These are phyloP conservation scores for Exophiala mesophila DNA, from an alignment of 2,329 filamentous ascomycete genomes.

Conservation along the genomic window DNA sequence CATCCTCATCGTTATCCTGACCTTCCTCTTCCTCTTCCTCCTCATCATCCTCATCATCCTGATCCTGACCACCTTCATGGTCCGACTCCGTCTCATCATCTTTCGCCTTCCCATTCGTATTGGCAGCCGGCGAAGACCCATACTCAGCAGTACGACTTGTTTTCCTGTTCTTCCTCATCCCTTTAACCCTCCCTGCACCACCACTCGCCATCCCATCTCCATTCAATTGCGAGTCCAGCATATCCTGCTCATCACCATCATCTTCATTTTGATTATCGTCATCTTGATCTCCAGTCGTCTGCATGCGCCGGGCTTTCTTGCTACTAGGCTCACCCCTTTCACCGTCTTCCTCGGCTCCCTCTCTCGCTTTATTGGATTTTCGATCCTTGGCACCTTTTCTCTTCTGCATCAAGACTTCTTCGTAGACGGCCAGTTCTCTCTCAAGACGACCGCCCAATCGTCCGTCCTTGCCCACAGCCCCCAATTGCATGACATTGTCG, in stretches of 20 bases:
- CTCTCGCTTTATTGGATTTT: constrained; percentile 34
- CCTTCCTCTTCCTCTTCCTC: constrained; percentile 22
- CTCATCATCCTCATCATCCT: constrained; percentile 23
- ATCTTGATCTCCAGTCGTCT: constrained; percentile 4
- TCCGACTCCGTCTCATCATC: constrained; percentile 25
- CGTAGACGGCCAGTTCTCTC: constrained; percentile 51
- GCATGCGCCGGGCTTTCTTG: constrained; percentile 20
- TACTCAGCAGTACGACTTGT: too few relatives aligned
- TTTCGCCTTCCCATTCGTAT: constrained; percentile 22
- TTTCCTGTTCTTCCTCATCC: constrained; percentile 12
- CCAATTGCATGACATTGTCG: constrained; percentile 27
- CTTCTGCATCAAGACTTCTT: constrained; percentile 35
- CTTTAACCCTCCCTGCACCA: constrained; percentile 19
- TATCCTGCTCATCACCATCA: constrained; percentile 20
- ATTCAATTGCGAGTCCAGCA: constrained; percentile 27
- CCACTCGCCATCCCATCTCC: constrained; percentile 26
- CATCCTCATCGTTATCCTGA: constrained; percentile 20
- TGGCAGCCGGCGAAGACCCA: background rate
- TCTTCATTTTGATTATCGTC: constrained; percentile 7
- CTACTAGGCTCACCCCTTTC: constrained; percentile 34
- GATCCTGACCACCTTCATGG: constrained; percentile 21
- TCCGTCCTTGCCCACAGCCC: constrained; percentile 27
- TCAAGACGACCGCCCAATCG: constrained; percentile 55
- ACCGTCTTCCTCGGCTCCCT: constrained; percentile 52
- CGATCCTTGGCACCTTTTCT: constrained; percentile 37